Percentiles rank a stretch among this genome's conserved stretches.
phyloP scores from a whole-genome alignment of 2,329 filamentous ascomycete species.

The Epichloe sibirici region DNA sequence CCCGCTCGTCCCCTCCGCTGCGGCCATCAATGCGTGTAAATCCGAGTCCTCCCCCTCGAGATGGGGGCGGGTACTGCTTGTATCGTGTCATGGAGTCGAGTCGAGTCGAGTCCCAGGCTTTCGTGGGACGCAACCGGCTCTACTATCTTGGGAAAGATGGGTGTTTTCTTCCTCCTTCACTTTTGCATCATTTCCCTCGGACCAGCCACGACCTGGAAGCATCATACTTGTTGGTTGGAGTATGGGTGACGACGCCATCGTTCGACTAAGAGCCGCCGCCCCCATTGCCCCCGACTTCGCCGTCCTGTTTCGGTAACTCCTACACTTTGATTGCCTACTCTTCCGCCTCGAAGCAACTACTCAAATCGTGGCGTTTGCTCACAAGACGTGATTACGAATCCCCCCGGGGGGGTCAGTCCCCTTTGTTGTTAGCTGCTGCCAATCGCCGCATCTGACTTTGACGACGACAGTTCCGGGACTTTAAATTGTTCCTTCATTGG shows the following conservation, averaged over 20 bases:
- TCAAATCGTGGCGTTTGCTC: not conserved
- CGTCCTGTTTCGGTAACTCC: not conserved
- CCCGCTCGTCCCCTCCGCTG: not conserved
- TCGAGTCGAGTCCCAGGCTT: too few species aligned
- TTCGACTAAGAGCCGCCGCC: not conserved
- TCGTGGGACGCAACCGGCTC: too few species aligned
- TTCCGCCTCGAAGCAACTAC: not conserved
- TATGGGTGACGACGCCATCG: not conserved
- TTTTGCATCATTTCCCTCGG: not conserved
- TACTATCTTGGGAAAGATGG: too few species aligned
- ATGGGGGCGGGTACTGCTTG: too few species aligned
- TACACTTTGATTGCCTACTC: not conserved
- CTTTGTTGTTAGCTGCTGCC: not conserved
- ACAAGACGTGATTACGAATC: constrained; percentile 2
- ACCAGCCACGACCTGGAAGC: not conserved
- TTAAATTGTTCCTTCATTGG: not conserved
- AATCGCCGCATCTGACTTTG: not conserved
- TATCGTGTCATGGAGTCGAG: too few species aligned
- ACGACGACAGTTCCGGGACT: not conserved
- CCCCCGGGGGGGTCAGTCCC: not conserved
- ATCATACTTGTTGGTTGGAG: not conserved
- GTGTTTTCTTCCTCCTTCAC: not conserved
- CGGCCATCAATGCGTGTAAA: too few species aligned
- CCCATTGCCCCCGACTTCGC: constrained; percentile 1
- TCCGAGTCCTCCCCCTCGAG: too few species aligned